Evolutionary conservation across 1,284 basidiomycete species (phyloP).

Genomic region (Ceratobasidium sp.): DNA sequence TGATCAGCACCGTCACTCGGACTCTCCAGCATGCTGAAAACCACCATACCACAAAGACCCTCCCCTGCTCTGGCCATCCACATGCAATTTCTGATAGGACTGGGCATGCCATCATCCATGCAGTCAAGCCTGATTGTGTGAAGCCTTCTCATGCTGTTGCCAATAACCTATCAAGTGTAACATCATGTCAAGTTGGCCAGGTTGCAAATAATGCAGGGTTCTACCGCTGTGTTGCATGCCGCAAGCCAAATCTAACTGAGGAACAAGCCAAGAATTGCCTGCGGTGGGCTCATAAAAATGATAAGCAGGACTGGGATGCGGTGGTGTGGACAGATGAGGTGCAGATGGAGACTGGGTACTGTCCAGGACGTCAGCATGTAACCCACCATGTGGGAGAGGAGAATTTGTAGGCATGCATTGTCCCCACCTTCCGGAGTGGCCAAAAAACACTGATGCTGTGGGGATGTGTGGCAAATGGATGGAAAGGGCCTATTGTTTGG

Average conservation of each 20-base stretch:
- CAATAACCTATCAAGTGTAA: not conserved
- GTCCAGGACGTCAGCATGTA: not conserved
- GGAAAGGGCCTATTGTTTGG: not conserved
- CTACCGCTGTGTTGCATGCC: not conserved
- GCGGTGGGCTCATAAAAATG: too few relatives aligned
- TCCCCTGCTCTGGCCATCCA: slow-evolving; percentile 1
- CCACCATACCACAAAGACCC: not conserved
- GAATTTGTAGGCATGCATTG: not conserved
- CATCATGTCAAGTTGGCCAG: not conserved
- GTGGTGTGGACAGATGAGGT: slow-evolving; percentile 3
- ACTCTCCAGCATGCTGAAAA: not conserved
- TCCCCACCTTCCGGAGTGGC: slow-evolving; percentile 9
- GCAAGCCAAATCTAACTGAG: not conserved
- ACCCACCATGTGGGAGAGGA: not conserved
- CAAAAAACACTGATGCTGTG: not conserved
- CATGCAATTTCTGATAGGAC: not conserved
- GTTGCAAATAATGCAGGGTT: not conserved
- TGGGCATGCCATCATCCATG: not conserved
- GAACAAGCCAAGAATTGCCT: not conserved
- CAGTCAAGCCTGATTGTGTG: not conserved
- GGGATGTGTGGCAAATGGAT: not conserved
- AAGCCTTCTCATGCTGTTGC: not conserved
- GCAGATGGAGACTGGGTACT: not conserved
- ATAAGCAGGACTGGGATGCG: too few relatives aligned
- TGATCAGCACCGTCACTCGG: not conserved